phyloP scores from a whole-genome alignment of 345 rosid species.

The Luvunga scandens region DNA sequence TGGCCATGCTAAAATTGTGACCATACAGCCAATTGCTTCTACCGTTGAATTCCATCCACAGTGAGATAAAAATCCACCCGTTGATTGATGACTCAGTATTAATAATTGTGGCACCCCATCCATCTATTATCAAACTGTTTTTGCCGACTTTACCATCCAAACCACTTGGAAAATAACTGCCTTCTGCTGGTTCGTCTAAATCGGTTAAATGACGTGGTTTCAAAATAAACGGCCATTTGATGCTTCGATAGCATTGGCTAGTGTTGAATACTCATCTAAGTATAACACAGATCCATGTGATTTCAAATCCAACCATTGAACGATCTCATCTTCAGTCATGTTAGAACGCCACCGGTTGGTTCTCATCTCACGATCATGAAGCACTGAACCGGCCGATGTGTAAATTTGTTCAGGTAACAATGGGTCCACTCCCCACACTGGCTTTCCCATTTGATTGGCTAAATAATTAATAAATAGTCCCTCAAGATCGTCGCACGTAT shows the following conservation, averaged over 20 bases:
- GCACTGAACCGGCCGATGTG: conserved; percentile 23
- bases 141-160: too few species aligned
- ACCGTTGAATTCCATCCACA: too few species aligned
- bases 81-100: too few species aligned
- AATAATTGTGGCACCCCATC: too few species aligned
- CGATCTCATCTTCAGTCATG: conserved; percentile 29
- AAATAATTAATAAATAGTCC: conserved; percentile 29
- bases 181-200: not conserved
- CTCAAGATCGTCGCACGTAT: conserved; percentile 44
- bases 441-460: conserved; percentile 22
- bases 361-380: conserved; percentile 33
- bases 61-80: too few species aligned
- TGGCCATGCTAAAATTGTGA: too few species aligned
- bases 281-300: conserved; percentile 36
- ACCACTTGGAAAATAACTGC: not conserved
- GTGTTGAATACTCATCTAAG: conserved; percentile 26
- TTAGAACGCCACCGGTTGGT: conserved; percentile 23
- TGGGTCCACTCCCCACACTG: conserved; percentile 48
- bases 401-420: conserved; percentile 38
- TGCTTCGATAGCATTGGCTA: conserved; percentile 26
- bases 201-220: too few species aligned
- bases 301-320: conserved; percentile 35
- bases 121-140: too few species aligned
- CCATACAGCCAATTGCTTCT: too few species aligned
- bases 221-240: conserved; percentile 23